A percentile compares a stretch with the other conserved stretches of the same genome.
Evolutionary conservation across 2,329 filamentous ascomycete genomes (phyloP).

Genomic region (Apiospora phragmitis): DNA sequence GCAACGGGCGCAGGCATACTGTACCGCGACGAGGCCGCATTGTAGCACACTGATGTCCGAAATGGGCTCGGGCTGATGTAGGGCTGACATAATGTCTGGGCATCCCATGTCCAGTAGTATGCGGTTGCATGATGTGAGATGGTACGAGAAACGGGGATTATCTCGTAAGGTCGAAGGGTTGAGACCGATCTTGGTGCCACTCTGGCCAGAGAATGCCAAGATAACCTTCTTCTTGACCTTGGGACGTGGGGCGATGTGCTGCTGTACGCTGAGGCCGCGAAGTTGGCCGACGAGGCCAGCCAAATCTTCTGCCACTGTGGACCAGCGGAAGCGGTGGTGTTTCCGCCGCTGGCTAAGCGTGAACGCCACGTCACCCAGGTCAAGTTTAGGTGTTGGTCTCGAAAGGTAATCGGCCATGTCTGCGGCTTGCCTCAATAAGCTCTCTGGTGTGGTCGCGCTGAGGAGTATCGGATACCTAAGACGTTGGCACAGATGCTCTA

Average conservation of each 20-base stretch:
- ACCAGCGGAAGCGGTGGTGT: not conserved
- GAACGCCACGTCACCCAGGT: not conserved
- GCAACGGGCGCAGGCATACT: conserved; percentile 36
- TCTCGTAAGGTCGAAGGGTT: not conserved
- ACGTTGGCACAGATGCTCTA: no score
- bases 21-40: conserved; percentile 35
- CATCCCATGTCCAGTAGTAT: not conserved
- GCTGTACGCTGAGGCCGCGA: not conserved
- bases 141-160: not conserved
- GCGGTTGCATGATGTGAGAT: not conserved
- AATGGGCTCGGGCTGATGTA: conserved; percentile 23
- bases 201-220: conserved; percentile 8
- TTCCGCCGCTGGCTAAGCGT: conserved; percentile 4
- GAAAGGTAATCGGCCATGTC: not conserved
- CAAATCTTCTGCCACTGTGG: not conserved
- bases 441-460: conserved; percentile 1
- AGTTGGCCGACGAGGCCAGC: not conserved
- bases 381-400: accelerated
- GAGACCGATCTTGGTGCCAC: conserved; percentile 6
- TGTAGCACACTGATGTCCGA: conserved; percentile 35
- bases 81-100: conserved; percentile 37
- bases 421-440: not conserved
- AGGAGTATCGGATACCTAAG: not conserved
- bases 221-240: not conserved
- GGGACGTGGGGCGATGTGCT: not conserved